Evolutionary conservation across 2,329 filamentous ascomycete genomes (phyloP).

Genomic region (Lasiodiplodia hormozganensis): DNA sequence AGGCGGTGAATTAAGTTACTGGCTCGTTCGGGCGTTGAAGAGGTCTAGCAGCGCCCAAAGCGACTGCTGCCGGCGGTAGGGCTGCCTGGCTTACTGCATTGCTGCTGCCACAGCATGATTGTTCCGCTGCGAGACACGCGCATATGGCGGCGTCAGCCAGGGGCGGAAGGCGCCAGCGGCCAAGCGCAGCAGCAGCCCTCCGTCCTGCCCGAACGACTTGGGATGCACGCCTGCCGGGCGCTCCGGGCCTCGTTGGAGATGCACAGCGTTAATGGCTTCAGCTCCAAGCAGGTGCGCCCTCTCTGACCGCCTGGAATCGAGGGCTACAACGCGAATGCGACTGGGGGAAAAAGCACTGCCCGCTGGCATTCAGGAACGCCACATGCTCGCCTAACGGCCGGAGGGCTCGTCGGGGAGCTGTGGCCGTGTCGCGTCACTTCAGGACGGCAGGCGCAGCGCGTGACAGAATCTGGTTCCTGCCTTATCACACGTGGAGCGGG

Average conservation of each 20-base stretch:
- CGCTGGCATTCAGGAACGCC: neutral
- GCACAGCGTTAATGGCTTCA: neutral
- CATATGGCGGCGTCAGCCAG: neutral
- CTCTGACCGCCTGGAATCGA: neutral
- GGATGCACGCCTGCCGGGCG: neutral
- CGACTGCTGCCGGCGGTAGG: slow-evolving; percentile 19
- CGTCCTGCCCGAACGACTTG: neutral
- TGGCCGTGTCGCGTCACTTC: slow-evolving; percentile 18
- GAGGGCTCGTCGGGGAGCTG: slow-evolving; percentile 2
- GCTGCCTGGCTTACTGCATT: slow-evolving; percentile 20
- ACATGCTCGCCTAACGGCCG: neutral
- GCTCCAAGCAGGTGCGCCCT: slow-evolving; percentile 4
- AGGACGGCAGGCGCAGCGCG: slow-evolving; percentile 13
- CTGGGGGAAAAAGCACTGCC: slow-evolving; percentile 7
- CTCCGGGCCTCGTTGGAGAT: neutral
- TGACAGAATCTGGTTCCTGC: slow-evolving; percentile 15
- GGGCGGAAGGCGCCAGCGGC: neutral
- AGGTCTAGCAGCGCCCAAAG: neutral
- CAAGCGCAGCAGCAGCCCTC: neutral
- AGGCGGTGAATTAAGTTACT: slow-evolving; percentile 12
- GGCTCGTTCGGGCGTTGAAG: neutral
- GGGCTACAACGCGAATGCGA: slow-evolving; percentile 13
- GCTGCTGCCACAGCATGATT: slow-evolving; percentile 24
- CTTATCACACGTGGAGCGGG: slow-evolving; percentile 16
- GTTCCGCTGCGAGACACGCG: slow-evolving; percentile 11